Percentiles rank a stretch among this genome's conserved stretches.
Evolutionary conservation across 352 stramenopile genomes (phyloP).

Genomic region (Pythium chondricola): DNA sequence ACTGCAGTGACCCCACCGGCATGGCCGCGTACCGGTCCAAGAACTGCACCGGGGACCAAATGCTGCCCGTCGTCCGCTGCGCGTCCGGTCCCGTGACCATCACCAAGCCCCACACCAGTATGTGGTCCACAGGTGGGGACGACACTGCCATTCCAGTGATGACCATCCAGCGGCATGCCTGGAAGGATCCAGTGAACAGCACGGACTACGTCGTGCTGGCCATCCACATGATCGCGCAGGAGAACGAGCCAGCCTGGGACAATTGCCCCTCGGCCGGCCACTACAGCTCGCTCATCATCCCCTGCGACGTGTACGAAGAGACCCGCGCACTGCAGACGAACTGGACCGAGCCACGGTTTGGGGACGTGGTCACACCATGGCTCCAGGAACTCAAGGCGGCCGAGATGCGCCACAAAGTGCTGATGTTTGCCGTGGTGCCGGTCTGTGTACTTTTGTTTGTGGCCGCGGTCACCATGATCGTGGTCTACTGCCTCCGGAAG

Average conservation of each 20-base stretch:
- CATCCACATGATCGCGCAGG: slow-evolving; percentile 13
- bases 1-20: slow-evolving; percentile 12
- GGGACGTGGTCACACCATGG: slow-evolving; percentile 30
- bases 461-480: slow-evolving; percentile 7
- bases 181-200: slow-evolving; percentile 9
- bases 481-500: slow-evolving; percentile 20
- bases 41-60: slow-evolving; percentile 18
- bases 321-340: slow-evolving; percentile 3
- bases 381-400: slow-evolving; percentile 17
- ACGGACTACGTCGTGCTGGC: slow-evolving; percentile 18
- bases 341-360: slow-evolving; percentile 25
- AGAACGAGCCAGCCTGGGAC: slow-evolving; percentile 13
- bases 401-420: slow-evolving; percentile 13
- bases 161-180: slow-evolving; percentile 17
- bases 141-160: slow-evolving; percentile 12
- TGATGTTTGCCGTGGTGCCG: slow-evolving; percentile 27
- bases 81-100: slow-evolving; percentile 2
- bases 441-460: slow-evolving; percentile 21
- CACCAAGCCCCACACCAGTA: background rate
- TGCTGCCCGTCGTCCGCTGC: slow-evolving; percentile 11
- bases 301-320: slow-evolving; percentile 18
- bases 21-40: slow-evolving; percentile 6
- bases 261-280: slow-evolving; percentile 15
- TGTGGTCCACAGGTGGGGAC: slow-evolving; percentile 20
- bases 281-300: slow-evolving; percentile 22